These are phyloP conservation scores for Pseudonitzschia multiseries DNA, from an alignment of 108 stramenopile genomes.

Conservation along the genomic window DNA sequence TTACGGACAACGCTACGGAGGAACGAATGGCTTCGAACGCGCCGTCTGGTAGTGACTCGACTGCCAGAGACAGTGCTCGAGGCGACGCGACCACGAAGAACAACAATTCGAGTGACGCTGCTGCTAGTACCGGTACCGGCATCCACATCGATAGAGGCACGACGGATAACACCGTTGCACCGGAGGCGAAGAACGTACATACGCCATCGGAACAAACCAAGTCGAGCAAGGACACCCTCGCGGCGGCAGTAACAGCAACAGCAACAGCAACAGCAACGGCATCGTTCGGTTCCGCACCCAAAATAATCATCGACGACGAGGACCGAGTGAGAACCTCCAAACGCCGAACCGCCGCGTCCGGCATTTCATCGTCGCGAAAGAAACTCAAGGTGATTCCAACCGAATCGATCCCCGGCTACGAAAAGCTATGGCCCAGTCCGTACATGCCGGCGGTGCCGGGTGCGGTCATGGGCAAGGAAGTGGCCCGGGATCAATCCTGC, in stretches of 20 bases:
- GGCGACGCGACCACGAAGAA: not conserved
- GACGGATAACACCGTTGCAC: too few species aligned
- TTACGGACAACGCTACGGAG: conserved; percentile 46
- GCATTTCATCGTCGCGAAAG: conserved; percentile 25
- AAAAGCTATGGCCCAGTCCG: conserved; percentile 63
- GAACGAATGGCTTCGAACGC: too few species aligned
- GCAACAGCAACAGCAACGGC: not conserved
- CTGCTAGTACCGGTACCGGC: too few species aligned
- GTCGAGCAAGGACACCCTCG: not conserved
- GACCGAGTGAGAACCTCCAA: conserved; percentile 49
- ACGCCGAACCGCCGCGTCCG: conserved; percentile 20
- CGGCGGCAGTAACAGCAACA: conserved; percentile 1
- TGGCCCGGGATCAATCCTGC: conserved; percentile 71
- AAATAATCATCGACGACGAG: conserved; percentile 36
- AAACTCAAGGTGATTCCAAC: conserved; percentile 70
- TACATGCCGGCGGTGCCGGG: conserved; percentile 58
- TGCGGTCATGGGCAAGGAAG: conserved; percentile 67
- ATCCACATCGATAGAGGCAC: too few species aligned
- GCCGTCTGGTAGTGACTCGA: not conserved
- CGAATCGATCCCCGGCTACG: conserved; percentile 54
- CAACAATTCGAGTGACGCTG: not conserved
- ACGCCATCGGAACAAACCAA: not conserved
- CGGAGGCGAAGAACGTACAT: not conserved
- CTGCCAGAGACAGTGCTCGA: conserved; percentile 15
- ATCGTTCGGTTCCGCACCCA: not conserved